phyloP scores from a whole-genome alignment of 495 filamentous ascomycete species.

The Trichoderma gamsii region DNA sequence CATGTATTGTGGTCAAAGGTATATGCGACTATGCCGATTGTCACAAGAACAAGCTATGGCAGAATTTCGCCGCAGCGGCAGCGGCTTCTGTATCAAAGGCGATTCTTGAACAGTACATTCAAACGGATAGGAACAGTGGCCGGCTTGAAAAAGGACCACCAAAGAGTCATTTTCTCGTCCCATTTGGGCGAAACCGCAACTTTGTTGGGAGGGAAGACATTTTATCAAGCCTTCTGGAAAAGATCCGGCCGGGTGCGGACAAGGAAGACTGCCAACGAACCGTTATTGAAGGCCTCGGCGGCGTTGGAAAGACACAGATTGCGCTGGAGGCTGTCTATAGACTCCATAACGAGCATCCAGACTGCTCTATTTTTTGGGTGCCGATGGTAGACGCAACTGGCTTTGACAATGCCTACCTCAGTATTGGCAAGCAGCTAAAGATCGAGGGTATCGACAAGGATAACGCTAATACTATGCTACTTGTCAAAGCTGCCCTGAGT shows the following conservation, averaged over 20 bases:
- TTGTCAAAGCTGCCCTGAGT: conserved; percentile 32
- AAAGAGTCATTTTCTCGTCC: conserved; percentile 16
- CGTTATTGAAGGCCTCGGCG: conserved; percentile 41
- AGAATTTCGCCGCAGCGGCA: conserved; percentile 34
- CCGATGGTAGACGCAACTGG: conserved; percentile 30
- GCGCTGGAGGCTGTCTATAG: conserved; percentile 42
- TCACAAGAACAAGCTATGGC: conserved; percentile 39
- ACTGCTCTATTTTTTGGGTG: conserved; percentile 46
- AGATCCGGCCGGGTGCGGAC: conserved; percentile 16
- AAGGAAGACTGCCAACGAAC: conserved; percentile 21
- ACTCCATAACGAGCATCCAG: conserved; percentile 26
- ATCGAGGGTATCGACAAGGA: conserved; percentile 18
- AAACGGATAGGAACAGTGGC: neutral
- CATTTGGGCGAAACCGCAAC: conserved; percentile 23
- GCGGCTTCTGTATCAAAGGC: conserved; percentile 28
- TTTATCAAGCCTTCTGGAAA: conserved; percentile 24
- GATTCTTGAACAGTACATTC: conserved; percentile 16
- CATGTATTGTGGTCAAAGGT: conserved; percentile 35
- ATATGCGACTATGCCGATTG: conserved; percentile 41
- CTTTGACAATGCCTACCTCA: conserved; percentile 40
- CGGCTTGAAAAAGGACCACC: neutral
- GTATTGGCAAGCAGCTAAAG: conserved; percentile 32
- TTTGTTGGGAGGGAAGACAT: conserved; percentile 28
- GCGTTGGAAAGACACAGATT: conserved; percentile 49
- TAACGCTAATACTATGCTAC: conserved; percentile 29